Base-by-base conservation (phyloP, 805 yeast species). In the Myxozyma vanderwaltii region DNA sequence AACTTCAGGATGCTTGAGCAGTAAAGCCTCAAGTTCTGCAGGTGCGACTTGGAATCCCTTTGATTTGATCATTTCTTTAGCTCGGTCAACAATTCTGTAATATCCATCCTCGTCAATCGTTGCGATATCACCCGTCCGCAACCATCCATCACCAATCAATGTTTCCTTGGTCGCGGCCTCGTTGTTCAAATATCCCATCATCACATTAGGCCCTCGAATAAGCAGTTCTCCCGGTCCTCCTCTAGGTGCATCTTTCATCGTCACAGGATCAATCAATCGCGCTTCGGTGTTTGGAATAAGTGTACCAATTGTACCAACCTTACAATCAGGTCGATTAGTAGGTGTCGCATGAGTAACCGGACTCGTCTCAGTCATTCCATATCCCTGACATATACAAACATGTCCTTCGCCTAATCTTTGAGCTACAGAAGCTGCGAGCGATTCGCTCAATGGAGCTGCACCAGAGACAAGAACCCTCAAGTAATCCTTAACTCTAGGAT, bases 1-100 rank as follows among this genome's bases (percentile, higher is more conserved):
- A 49, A 91, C 97, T 54, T 80, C 77, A n/a, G 81, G 80, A 75
- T 89, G 89, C 66, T 84, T 86, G 58, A 59, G 50, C 7, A 59
- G 50, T 36, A 84, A 79, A 33, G 92, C 86, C 75, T 91, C 97
- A 63, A 91, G 88, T 77, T 91, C 97, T 13, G 97, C 92, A 36
- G 97, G 92, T 8, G 97, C 91, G 63, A 91, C 83, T 77, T 96
- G 86, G 75, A 91, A 96, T 64, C 97, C 97, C 62, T 74, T 73
- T 19, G 75, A 71, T 76, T 85, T 85, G 78, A 85, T 85, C 69
- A 85, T 81, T 71, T 85, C 86, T 75, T 85, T 85, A 49, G 82
- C 83, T 51, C 89, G 76, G 67, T 84, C 88, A 54, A 84, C 80
- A 59, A 84, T 81, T 62, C 66, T 72, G 53, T 74, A 70, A 59